Base-by-base conservation (phyloP, 2,329 filamentous ascomycete genomes). In the Neopestalotiopsis clavispora region DNA sequence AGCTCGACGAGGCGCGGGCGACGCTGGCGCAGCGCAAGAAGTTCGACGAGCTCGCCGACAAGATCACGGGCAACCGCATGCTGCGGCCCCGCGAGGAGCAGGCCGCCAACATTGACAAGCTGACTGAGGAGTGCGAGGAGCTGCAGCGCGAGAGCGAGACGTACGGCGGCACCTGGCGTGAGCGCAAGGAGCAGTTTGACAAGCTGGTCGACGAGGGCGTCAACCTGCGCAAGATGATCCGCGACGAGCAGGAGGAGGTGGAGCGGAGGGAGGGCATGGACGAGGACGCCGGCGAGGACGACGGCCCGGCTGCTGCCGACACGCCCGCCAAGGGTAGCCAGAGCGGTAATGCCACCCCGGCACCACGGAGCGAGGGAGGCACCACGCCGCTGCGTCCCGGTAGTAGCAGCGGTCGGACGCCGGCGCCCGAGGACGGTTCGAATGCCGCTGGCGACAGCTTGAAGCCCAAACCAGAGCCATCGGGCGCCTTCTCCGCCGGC, bases 161-260 rank as follows among this genome's bases (percentile, higher is more conserved):
- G 49, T 97, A 97, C 78, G 92, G 90, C 63, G 88, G 86, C 72
- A 96, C 94, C 0, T 98, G 95, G 95, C 85, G 88, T 57, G 94
- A 97, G 80, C 87, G 95, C 52, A 86, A 92, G 71, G 92, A 94
- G 74, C 94, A 97, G 80, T 97, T 98, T 80, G 93, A 91, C 69
- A 88, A 90, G 68, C 95, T 98, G 75, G 93, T 97, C 78, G 93
- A 95, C 69, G 95, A 98, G 83, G 94, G 94, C n/a, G 92, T 93
- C 88, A 87, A 93, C 72, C 86, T 98, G 79, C 86, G 95, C 69
- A 87, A 93, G 63, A 86, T 97, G 78, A 97, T 98, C 76, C 90
- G 94, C 70, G 95, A 97, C 76, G 95, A 98, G 84, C 97, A 97
- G 82, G 95, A 97, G 79, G 94, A 97, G 81, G 93, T 96, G 0